Evolutionary conservation across 176 grass and related monocot species (phyloP), one percentile per base, ranked within the genome.

Genomic region (Aegilops sharonensis): DNA sequence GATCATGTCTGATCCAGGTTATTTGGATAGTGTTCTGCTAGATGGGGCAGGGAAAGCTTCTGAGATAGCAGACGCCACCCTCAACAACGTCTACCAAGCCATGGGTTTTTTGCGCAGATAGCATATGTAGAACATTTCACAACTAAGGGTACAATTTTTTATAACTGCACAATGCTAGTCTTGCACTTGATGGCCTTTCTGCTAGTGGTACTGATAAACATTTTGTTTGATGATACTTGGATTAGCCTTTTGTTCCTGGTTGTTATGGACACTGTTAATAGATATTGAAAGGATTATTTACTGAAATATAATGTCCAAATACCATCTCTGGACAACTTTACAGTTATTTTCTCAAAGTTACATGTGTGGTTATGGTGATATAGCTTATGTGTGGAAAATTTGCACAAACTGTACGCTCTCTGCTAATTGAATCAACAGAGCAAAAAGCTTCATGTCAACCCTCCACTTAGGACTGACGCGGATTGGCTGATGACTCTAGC

Each of bases 31-130:
- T 40, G 77, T 95, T 90, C 85, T 99, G 62, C 73, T 82, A n/a
- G 87, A 94, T 66, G 97, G 97, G 68, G 89, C 92, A 45, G 83
- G 70, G 89, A 95, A 96, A 92, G 97, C 94, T 84, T 45, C 87
- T 75, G 92, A 95, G 81, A 91, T 98, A 83, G 94, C 97, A n/a
- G 90, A 91, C 37, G 57, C 75, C 11, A 96, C 97, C 68, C 90
- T 98, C 35, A 92, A 78, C 67, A 98, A 98, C 66, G 84, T 95
- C 61, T 94, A 98, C 85, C 94, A 98, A 85, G 92, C 97, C 73
- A 98, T 96, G 97, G 97, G 94, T 59, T 98, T 98, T 84, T 92
- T 98, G 85, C 86, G 75, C 70, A 85, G 97, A 81, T 93, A 93
- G 81, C 32, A 8, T 63, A 63, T 52, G 63, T 20, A 23, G 30